Evolutionary conservation across 352 stramenopile genomes (phyloP).

Genomic region (Pythium vanterpoolii): DNA sequence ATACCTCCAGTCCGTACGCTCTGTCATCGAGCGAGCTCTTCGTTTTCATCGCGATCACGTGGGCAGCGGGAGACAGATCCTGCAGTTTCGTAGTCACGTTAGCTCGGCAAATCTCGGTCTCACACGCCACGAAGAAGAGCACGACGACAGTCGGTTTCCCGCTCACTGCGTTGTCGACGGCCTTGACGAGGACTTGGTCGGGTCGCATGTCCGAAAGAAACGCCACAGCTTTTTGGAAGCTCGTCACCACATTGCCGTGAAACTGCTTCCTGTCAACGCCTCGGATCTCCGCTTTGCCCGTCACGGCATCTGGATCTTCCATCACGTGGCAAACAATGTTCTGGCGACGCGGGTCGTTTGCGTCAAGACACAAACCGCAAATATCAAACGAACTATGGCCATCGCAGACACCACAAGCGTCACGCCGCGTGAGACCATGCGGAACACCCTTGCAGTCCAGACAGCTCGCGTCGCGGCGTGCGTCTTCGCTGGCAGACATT

Average conservation of each 20-base stretch:
- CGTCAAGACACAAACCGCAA: slow-evolving; percentile 36
- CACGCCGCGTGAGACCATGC: slow-evolving; percentile 15
- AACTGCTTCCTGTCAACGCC: slow-evolving; percentile 24
- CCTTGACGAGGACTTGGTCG: slow-evolving; percentile 19
- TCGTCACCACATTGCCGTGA: slow-evolving; percentile 6
- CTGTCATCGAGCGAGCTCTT: slow-evolving; percentile 14
- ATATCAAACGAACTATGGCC: slow-evolving; percentile 35
- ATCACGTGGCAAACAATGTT: slow-evolving; percentile 29
- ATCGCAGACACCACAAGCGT: slow-evolving; percentile 30
- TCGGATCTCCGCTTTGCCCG: slow-evolving; percentile 21
- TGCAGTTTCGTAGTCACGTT: slow-evolving; percentile 7
- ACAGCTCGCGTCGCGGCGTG: slow-evolving; percentile 21
- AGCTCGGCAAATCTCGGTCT: slow-evolving; percentile 15
- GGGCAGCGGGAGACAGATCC: slow-evolving; percentile 15
- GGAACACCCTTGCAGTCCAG: slow-evolving; percentile 31
- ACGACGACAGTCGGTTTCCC: neutral
- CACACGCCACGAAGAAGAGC: slow-evolving; percentile 22
- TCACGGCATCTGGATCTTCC: slow-evolving; percentile 30
- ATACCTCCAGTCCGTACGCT: slow-evolving; percentile 14
- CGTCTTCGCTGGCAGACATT: slow-evolving; percentile 26
- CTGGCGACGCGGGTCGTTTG: slow-evolving; percentile 27
- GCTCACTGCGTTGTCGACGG: neutral
- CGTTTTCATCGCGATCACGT: slow-evolving; percentile 26
- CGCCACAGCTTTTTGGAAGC: slow-evolving; percentile 20
- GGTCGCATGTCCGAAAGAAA: slow-evolving; percentile 5